phyloP scores from a whole-genome alignment of 768 basidiomycete species.

The Lyophyllum shimeji region DNA sequence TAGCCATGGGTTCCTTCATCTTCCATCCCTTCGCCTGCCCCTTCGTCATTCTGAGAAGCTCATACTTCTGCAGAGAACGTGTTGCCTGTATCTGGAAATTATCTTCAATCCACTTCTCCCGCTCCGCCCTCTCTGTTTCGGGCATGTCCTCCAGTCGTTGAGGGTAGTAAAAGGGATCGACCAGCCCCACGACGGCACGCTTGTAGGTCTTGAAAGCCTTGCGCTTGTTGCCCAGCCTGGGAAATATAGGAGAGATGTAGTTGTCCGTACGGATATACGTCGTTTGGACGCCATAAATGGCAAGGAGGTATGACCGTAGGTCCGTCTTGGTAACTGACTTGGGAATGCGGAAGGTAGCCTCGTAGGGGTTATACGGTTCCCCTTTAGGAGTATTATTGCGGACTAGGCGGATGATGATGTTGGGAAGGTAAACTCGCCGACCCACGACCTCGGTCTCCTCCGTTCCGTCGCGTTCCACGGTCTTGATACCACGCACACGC shows the following conservation, averaged over 20 bases:
- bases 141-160: conserved; percentile 77
- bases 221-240: conserved; percentile 26
- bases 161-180: conserved; percentile 94
- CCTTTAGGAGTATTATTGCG: conserved; percentile 78
- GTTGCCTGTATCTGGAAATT: conserved; percentile 50
- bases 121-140: conserved; percentile 46
- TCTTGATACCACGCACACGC: conserved; percentile 66
- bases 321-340: conserved; percentile 90
- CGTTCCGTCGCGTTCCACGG: conserved; percentile 34
- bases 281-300: conserved; percentile 85
- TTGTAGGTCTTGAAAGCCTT: conserved; percentile 70
- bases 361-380: conserved; percentile 88
- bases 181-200: conserved; percentile 87
- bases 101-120: conserved; percentile 63
- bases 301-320: conserved; percentile 78
- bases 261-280: conserved; percentile 97
- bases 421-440: conserved; percentile 86
- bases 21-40: conserved; percentile 41
- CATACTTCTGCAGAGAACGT: conserved; percentile 34
- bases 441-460: conserved; percentile 62
- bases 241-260: conserved; percentile 60
- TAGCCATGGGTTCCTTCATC: conserved; percentile 39
- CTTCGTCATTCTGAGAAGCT: conserved; percentile 37
- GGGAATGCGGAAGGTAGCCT: conserved; percentile 93
- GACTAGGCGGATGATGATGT: conserved; percentile 78